phyloP scores from a whole-genome alignment of 2,329 filamentous ascomycete genomes.

The Coleophoma cylindrospora region DNA sequence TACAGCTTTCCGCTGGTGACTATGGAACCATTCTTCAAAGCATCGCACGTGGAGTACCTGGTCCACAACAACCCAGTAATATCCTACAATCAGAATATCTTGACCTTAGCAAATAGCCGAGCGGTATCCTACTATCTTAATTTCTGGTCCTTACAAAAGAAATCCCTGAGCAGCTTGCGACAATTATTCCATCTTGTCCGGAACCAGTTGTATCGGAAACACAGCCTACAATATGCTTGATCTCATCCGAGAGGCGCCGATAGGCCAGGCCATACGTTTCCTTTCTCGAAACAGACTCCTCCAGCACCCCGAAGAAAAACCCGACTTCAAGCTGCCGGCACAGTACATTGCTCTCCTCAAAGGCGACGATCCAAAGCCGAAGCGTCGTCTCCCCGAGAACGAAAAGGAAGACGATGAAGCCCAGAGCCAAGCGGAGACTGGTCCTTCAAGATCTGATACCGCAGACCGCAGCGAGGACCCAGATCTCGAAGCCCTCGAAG shows the following conservation, averaged over 20 bases:
- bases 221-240: slow-evolving; percentile 6
- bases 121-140: too few species aligned
- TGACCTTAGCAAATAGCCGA: too few species aligned
- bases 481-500: slow-evolving; percentile 12
- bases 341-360: slow-evolving; percentile 29
- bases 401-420: background rate
- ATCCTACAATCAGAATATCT: too few species aligned
- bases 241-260: slow-evolving; percentile 48
- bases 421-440: slow-evolving; percentile 2
- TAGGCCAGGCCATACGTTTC: slow-evolving; percentile 54
- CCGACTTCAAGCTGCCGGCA: slow-evolving; percentile 46
- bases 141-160: too few species aligned
- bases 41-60: too few species aligned
- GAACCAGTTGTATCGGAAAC: too few species aligned
- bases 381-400: slow-evolving; percentile 3
- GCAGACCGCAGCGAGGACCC: slow-evolving; percentile 4
- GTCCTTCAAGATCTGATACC: background rate
- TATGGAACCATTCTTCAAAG: too few species aligned
- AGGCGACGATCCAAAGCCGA: too few species aligned
- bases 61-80: too few species aligned
- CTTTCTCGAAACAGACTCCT: slow-evolving; percentile 46
- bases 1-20: too few species aligned
- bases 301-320: slow-evolving; percentile 54
- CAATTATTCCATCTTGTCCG: too few species aligned
- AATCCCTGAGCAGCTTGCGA: too few species aligned